A percentile compares a stretch with the other conserved stretches of the same genome.
phyloP scores from a whole-genome alignment of 2,329 filamentous ascomycete species.

The Fusarium sp. region DNA sequence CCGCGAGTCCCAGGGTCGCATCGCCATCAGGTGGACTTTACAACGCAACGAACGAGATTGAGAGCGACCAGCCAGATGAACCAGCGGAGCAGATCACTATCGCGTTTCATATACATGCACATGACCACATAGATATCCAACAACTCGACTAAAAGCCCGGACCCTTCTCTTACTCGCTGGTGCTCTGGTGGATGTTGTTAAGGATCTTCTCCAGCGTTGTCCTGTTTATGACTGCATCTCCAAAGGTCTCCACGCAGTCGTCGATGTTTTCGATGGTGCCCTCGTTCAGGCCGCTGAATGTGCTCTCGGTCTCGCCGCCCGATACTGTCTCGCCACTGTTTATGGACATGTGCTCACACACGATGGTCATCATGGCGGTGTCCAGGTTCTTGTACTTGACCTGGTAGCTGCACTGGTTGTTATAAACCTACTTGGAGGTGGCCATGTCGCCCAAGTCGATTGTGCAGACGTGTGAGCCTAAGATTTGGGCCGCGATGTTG shows the following conservation, averaged over 20 bases:
- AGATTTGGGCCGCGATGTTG: background rate
- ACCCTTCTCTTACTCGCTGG: too few species aligned
- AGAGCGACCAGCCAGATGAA: background rate
- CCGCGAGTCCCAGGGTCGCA: background rate
- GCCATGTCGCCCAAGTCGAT: background rate
- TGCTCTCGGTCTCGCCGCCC: too few species aligned
- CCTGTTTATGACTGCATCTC: background rate
- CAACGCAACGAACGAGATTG: too few species aligned
- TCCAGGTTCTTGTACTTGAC: fast-evolving
- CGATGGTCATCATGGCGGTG: too few species aligned
- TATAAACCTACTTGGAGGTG: background rate
- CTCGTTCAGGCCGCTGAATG: too few species aligned
- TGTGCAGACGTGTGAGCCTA: background rate
- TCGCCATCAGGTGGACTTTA: background rate
- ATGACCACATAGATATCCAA: too few species aligned
- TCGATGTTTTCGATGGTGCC: background rate
- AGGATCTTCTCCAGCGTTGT: too few species aligned
- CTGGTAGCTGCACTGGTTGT: background rate
- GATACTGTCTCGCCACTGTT: background rate
- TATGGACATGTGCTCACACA: background rate
- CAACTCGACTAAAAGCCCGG: too few species aligned
- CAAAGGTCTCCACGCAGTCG: background rate
- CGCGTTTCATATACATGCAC: too few species aligned
- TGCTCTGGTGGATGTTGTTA: too few species aligned
- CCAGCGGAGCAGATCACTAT: background rate